A percentile compares a stretch with the other conserved stretches of the same genome.
Evolutionary conservation across 768 basidiomycete species (phyloP).

Genomic region (Suillus placidus): DNA sequence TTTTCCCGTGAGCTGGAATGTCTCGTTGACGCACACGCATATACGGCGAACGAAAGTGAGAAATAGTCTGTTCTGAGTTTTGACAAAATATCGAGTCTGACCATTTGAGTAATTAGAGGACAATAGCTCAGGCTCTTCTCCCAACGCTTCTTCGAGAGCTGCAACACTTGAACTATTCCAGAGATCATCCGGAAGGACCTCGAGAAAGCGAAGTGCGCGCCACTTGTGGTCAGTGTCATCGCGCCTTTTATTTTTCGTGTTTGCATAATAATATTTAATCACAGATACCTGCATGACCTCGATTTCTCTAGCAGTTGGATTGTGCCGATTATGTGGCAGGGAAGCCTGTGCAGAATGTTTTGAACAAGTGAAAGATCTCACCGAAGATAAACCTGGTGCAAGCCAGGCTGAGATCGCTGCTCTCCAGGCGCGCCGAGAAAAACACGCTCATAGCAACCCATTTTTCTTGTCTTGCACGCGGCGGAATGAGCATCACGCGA

Average conservation of each 20-base stretch:
- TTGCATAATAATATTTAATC: constrained; percentile 15
- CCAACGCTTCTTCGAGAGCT: constrained; percentile 68
- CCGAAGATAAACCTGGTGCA: constrained; percentile 52
- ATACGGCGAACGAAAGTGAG: constrained; percentile 64
- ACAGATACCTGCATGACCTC: constrained; percentile 94
- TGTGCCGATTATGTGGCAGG: constrained; percentile 86
- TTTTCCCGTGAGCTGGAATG: constrained; percentile 69
- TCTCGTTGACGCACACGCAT: constrained; percentile 49
- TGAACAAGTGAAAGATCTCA: constrained; percentile 65
- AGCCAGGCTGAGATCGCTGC: constrained; percentile 50
- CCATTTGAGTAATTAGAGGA: constrained; percentile 45
- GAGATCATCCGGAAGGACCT: constrained; percentile 70
- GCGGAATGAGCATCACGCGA: constrained; percentile 67
- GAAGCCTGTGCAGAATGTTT: constrained; percentile 90
- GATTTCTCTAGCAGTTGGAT: constrained; percentile 86
- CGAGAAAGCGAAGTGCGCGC: constrained; percentile 83
- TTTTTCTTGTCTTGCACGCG: constrained; percentile 75
- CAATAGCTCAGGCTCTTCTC: constrained; percentile 68
- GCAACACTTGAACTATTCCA: constrained; percentile 54
- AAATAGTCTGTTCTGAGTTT: constrained; percentile 4
- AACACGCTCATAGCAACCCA: constrained; percentile 65
- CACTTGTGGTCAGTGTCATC: constrained; percentile 70
- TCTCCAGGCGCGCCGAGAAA: constrained; percentile 56
- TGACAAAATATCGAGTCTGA: constrained; percentile 15
- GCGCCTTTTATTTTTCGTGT: background rate